Evolutionary conservation across 345 rosid species (phyloP).

Genomic region (Corchorus olitorius): DNA sequence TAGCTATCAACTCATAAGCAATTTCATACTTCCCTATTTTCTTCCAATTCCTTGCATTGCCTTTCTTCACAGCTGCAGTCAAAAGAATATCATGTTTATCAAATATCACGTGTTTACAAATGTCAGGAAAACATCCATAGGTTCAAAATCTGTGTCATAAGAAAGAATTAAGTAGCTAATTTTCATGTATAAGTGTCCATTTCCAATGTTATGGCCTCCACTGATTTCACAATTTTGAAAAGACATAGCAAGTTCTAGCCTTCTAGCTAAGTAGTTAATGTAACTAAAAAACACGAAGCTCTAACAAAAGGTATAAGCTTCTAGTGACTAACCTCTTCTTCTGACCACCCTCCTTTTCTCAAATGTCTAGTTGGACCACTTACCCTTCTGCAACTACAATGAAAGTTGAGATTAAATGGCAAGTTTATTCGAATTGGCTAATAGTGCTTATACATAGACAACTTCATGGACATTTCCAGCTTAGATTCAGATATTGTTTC

Average conservation of each 20-base stretch:
- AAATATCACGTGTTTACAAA: not conserved
- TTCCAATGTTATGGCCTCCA: not conserved
- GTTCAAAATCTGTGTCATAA: not conserved
- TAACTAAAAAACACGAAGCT: not conserved
- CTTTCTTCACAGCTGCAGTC: conserved; percentile 35
- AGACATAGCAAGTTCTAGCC: not conserved
- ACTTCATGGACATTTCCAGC: not conserved
- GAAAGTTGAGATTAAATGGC: not conserved
- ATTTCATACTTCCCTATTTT: conserved; percentile 38
- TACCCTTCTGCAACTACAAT: conserved; percentile 23
- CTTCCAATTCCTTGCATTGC: conserved; percentile 52
- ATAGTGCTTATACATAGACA: not conserved
- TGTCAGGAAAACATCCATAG: not conserved
- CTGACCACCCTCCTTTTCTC: conserved; percentile 49
- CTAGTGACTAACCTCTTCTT: conserved; percentile 42
- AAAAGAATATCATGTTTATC: conserved; percentile 26
- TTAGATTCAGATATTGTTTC: too few species aligned
- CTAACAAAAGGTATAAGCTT: not conserved
- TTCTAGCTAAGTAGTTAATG: not conserved
- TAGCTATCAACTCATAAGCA: not conserved
- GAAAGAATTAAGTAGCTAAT: not conserved
- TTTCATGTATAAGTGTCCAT: not conserved
- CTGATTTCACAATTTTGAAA: not conserved
- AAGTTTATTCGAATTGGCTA: too few species aligned
- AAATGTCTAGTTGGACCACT: conserved; percentile 40